Base-by-base conservation (phyloP, 306 rosid genomes). In the Corylus heterophylla region DNA sequence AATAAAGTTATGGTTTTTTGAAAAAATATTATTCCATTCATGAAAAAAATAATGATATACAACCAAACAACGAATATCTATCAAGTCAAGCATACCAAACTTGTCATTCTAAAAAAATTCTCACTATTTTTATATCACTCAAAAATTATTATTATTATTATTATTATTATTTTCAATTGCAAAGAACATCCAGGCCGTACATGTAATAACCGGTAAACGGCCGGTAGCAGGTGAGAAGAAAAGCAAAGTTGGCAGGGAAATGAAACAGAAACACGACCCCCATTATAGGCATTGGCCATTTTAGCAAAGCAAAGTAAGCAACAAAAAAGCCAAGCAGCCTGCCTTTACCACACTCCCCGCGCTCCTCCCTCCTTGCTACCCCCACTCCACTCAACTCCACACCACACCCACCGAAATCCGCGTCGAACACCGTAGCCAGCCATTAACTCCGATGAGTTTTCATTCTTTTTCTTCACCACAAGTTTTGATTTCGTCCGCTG, bases 181-280 rank as follows among this genome's bases (percentile, higher is more conserved):
- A 22, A 22, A 31, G 35, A 31, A n/a, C 14, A 10, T 44, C 1
- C 31, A 9, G 25, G 25, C 50, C 51, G 72, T 68, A 42, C 72
- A 42, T 14, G 48, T 12, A 47, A 63, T 12, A 73, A 47, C 79
- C 87, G 61, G 89, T 78, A 50, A 13, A 18, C 78, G 54, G 31
- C 88, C 89, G 96, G 90, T 87, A 54, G 74, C 82, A 51, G 83
- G 93, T 87, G 62, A 73, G 27, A 45, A n/a, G 25, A 25, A 67
- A 22, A 50, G 31, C 66, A 12, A 72, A 71, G 42, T n/a, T 8
- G 61, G 25, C 25, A 31, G 48, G 50, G 79, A 76, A 80, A 63
- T 69, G 83, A 66, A 75, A 58, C 2, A 62, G 13, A 42, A 42
- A 42, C 72, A 31, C 10, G 16, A 20, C 79, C 88, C 8, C 45